These are phyloP conservation scores for Fusarium sterilihyphosum DNA, from an alignment of 2,329 filamentous ascomycete genomes.

Conservation along the genomic window DNA sequence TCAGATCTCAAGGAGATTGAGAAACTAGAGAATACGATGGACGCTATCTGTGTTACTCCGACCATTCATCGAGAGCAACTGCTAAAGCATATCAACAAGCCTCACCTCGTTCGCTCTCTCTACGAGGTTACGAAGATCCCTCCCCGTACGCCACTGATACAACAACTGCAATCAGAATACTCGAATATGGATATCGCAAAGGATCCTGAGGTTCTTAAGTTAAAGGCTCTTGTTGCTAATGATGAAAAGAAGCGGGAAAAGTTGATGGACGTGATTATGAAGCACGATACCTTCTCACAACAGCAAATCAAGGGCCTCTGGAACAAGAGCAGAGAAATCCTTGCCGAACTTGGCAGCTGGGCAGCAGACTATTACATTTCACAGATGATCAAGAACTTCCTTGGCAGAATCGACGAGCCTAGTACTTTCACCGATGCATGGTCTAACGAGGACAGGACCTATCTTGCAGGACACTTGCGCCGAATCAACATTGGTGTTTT, in stretches of 20 bases:
- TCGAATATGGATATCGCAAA: constrained; percentile 62
- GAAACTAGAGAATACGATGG: constrained; percentile 73
- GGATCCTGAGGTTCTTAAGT: constrained; percentile 68
- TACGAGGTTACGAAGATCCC: constrained; percentile 42
- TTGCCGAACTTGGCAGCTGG: constrained; percentile 71
- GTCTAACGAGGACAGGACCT: constrained; percentile 63
- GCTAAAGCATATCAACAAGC: constrained; percentile 73
- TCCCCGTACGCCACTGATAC: constrained; percentile 52
- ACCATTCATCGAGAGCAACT: constrained; percentile 75
- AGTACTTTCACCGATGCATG: constrained; percentile 51
- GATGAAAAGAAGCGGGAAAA: constrained; percentile 53
- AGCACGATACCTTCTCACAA: constrained; percentile 60
- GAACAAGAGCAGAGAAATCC: constrained; percentile 61
- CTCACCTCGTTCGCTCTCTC: constrained; percentile 57
- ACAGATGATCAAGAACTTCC: constrained; percentile 54
- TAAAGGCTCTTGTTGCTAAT: constrained; percentile 51
- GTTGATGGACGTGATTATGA: constrained; percentile 53
- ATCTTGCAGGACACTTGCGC: constrained; percentile 60
- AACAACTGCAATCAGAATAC: constrained; percentile 54
- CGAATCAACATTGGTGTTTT: constrained; percentile 43
- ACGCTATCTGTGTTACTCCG: constrained; percentile 76
- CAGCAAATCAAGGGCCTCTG: constrained; percentile 66
- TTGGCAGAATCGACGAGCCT: constrained; percentile 34
- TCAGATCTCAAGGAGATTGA: constrained; percentile 65
- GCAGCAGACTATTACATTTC: constrained; percentile 73